Conservation (phyloP, 805 yeast genomes). For the Lipomyces sp. region DNA sequence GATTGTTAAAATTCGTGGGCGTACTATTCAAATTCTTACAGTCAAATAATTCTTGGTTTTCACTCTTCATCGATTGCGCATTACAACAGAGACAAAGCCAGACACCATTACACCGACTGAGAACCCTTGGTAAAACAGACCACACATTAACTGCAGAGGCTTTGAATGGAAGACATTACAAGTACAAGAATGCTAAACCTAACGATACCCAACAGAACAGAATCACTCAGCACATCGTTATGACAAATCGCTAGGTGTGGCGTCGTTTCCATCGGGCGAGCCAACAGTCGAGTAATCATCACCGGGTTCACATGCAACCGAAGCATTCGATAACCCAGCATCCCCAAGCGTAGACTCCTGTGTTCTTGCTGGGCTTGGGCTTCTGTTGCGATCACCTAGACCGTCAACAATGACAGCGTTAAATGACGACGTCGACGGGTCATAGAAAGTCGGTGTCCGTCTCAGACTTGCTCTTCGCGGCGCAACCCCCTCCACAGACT, state of each 20-base stretch:
- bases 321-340: constrained; percentile 1
- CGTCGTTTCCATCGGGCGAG: background rate
- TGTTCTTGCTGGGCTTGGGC: constrained; percentile 10
- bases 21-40: background rate
- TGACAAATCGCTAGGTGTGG: background rate
- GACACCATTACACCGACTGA: background rate
- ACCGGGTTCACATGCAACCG: constrained; percentile 13
- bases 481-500: background rate
- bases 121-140: background rate
- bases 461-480: background rate
- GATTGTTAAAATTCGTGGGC: background rate
- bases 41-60: background rate
- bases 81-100: background rate
- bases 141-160: background rate
- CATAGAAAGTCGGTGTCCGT: background rate
- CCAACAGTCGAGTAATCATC: constrained; percentile 6
- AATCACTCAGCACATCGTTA: background rate
- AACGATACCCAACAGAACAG: background rate
- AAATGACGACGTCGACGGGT: constrained; percentile 1
- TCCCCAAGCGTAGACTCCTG: background rate
- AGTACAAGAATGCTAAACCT: background rate
- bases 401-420: background rate
- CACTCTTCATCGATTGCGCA: background rate
- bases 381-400: constrained; percentile 16
- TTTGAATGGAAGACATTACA: background rate